Evolutionary conservation across 352 stramenopile genomes (phyloP), one percentile per base, ranked within the genome.

Genomic region (Peronospora destructor): DNA sequence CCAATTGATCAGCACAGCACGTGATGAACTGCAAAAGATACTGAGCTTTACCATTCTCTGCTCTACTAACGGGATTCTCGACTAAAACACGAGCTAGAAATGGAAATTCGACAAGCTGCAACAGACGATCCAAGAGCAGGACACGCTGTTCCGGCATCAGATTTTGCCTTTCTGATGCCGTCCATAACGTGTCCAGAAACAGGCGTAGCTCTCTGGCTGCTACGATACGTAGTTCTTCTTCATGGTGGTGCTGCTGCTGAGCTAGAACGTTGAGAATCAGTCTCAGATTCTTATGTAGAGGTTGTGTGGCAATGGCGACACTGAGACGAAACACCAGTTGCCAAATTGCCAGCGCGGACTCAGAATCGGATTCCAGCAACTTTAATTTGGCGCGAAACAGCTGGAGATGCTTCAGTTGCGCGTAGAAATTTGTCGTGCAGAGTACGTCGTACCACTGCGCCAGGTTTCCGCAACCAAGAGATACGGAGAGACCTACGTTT

Each of bases 361-460:
- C 73, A 32, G 26, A 17, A 25, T 61, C 56, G 44, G 44, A 13
- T 28, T 53, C 10, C 53, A 59, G 30, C 60, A 68, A 38, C 61
- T 76, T 83, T 35, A 56, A 64, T 35, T 83, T 66, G 37, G 80
- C 74, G 0, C 80, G 76, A 56, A 87, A 86, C 23, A 84, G 64
- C 54, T 91, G 80, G 46, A 91, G 58, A 26, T 61, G 53, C 45
- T 85, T 85, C n/a, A 87, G 65, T 66, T 91, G 80, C 37, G 82
- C 72, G 40, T 80, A 91, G 1, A 75, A 45, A 43, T 56, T 26
- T 0, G 60, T 61, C 16, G 39, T 30, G 26, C 61, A 57, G 9
- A 89, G 49, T 23, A 57, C 41, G 13, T 58, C 47, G 41, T 76
- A 85, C 76, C 77, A 88, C 29, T 61, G 36, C 13, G 51, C 43